phyloP scores from a whole-genome alignment of 441 rosid species.

The Theobroma grandiflorum region DNA sequence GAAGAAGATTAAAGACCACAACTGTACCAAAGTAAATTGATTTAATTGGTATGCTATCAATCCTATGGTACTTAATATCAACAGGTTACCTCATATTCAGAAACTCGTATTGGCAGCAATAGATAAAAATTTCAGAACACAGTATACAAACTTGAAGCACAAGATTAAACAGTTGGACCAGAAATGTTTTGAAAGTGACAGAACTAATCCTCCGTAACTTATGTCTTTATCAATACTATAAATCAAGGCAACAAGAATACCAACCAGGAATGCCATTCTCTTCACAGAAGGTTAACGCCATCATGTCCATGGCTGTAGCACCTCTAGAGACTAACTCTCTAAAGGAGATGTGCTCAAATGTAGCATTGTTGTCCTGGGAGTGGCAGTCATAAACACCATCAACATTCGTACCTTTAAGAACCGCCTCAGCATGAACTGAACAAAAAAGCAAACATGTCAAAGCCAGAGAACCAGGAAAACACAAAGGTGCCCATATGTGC shows the following conservation, averaged over 20 bases:
- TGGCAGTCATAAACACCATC: conserved; percentile 79
- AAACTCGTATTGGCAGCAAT: background rate
- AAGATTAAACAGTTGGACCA: background rate
- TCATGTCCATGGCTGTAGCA: conserved; percentile 64
- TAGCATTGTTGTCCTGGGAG: conserved; percentile 65
- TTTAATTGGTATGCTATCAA: background rate
- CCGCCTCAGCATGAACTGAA: conserved; percentile 72
- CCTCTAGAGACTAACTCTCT: conserved; percentile 68
- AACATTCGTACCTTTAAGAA: conserved; percentile 72
- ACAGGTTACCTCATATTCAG: background rate
- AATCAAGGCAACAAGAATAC: conserved; percentile 24
- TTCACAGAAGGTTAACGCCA: conserved; percentile 75
- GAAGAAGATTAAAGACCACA: conserved; percentile 73
- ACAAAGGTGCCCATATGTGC: background rate
- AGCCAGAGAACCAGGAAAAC: conserved; percentile 8
- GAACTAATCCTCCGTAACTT: background rate
- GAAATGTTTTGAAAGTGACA: background rate
- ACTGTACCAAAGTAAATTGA: conserved; percentile 45
- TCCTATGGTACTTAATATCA: background rate
- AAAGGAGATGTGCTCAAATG: conserved; percentile 65
- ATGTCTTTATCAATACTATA: background rate
- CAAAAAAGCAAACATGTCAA: conserved; percentile 12
- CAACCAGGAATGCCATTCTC: conserved; percentile 71
- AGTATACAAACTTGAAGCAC: background rate
- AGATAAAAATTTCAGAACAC: background rate